Percentiles rank a stretch among this genome's conserved stretches.
These are phyloP conservation scores for Catunica adiposa DNA, from an alignment of 2,329 filamentous ascomycete species.

Conservation along the genomic window DNA sequence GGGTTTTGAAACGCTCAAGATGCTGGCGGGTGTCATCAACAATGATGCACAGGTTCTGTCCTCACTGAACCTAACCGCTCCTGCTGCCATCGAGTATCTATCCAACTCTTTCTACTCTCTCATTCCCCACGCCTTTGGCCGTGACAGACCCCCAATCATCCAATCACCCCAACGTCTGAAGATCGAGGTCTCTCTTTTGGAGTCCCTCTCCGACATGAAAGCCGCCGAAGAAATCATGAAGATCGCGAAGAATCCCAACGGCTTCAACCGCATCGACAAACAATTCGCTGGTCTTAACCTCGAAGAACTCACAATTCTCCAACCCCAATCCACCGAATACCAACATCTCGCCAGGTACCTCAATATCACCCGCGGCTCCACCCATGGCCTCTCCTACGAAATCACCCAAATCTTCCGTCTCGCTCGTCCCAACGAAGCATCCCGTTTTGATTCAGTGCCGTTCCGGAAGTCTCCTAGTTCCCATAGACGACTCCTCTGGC, in stretches of 20 bases:
- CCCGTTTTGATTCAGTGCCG: constrained; percentile 38
- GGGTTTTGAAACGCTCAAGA: constrained; percentile 63
- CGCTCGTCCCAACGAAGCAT: constrained; percentile 53
- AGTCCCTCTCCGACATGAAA: constrained; percentile 74
- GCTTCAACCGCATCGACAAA: constrained; percentile 38
- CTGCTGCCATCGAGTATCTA: constrained; percentile 38
- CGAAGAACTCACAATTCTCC: constrained; percentile 59
- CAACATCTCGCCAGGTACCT: constrained; percentile 50
- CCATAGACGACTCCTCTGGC: constrained; percentile 69
- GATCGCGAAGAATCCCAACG: constrained; percentile 34
- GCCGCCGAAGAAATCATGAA: constrained; percentile 66
- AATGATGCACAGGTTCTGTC: constrained; percentile 30
- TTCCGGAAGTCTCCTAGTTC: constrained; percentile 33
- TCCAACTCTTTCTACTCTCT: constrained; percentile 68
- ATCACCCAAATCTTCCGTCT: constrained; percentile 71
- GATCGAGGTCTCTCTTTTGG: constrained; percentile 61
- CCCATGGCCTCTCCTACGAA: constrained; percentile 44
- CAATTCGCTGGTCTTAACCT: constrained; percentile 57
- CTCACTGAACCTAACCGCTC: constrained; percentile 25
- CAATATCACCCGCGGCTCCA: constrained; percentile 45
- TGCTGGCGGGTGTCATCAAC: constrained; percentile 51
- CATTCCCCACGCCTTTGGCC: constrained; percentile 70
- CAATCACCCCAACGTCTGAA: constrained; percentile 40
- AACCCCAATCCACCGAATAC: constrained; percentile 45
- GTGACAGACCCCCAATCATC: constrained; percentile 56